Percentiles rank a stretch among this genome's conserved stretches.
These are phyloP conservation scores for Gelatoporia subvermispora DNA, from an alignment of 768 basidiomycete species.

Conservation along the genomic window DNA sequence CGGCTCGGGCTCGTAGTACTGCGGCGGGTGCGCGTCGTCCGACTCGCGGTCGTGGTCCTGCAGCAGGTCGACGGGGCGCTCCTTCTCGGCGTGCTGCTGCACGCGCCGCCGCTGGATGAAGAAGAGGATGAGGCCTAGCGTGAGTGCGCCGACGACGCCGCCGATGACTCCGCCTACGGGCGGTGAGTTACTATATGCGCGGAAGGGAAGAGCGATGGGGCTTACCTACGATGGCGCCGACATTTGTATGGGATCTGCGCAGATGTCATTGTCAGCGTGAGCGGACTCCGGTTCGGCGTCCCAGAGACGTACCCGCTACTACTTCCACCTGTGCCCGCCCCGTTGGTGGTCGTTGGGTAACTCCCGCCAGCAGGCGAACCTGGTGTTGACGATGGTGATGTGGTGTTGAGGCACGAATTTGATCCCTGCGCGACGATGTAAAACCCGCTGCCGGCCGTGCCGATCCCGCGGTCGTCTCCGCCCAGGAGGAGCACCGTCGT, in stretches of 20 bases:
- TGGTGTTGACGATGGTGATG: conserved; percentile 73
- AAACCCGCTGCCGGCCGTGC: conserved; percentile 59
- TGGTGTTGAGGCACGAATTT: conserved; percentile 48
- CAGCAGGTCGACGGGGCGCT: conserved; percentile 65
- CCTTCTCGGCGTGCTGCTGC: conserved; percentile 35
- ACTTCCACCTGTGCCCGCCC: conserved; percentile 26
- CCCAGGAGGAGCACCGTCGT: conserved; percentile 63
- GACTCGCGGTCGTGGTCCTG: conserved; percentile 38
- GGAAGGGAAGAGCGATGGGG: background rate
- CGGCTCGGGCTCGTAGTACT: conserved; percentile 73
- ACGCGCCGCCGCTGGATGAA: conserved; percentile 45
- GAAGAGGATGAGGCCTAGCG: conserved; percentile 37
- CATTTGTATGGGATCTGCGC: conserved; percentile 25
- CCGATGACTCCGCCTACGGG: conserved; percentile 48
- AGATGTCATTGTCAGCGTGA: background rate
- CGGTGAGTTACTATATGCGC: background rate
- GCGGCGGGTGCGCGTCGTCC: conserved; percentile 48
- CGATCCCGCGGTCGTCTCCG: conserved; percentile 63
- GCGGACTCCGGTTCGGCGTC: background rate
- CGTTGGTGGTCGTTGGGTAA: conserved; percentile 53
- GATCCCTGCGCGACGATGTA: conserved; percentile 52
- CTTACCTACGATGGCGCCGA: conserved; percentile 49
- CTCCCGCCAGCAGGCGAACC: conserved; percentile 71
- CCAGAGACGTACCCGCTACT: conserved; percentile 16
- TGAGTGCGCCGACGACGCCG: conserved; percentile 46